Base-by-base conservation (phyloP, 2,329 filamentous ascomycete species). In the Eurotiales sp. region DNA sequence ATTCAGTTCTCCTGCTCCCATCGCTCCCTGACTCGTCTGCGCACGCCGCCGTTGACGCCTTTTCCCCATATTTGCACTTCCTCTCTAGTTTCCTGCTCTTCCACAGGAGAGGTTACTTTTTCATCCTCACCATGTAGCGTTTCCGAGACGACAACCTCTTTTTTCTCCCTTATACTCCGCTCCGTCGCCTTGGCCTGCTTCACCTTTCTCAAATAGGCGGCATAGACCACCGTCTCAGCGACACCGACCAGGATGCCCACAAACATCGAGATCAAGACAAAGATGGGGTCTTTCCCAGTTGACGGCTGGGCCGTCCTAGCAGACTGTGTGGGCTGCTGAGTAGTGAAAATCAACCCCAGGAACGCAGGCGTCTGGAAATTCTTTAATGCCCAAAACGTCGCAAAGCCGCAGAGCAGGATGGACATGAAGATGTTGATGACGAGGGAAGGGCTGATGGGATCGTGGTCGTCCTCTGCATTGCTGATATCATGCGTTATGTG, bases 381-480 rank as follows among this genome's bases (percentile, higher is more conserved):
- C 3, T 62, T 65, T 27, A 73, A 56, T 10, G 70, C 67, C 66
- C 71, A 73, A 56, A 73, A 77, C 3, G 73, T 70, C 23, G 72
- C 71, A 49, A 72, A 72, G 21, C 73, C 74, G n/a, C 74, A 76
- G 40, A 91, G 88, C 2, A 92, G 74, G 48, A 96, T 87, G 46
- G 89, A 95, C 48, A 96, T 77, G 34, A 96, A 73, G 46, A 97
- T 90, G 67, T 97, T 99, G 61, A 95, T 78, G 46, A 97, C 90
- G 7, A 97, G 76, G 37, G 70, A 72, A 0, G 73, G 71, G 2
- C 68, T 71, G 37, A 76, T 62, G 11, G 66, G 62, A 49, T 73
- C 71, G 50, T 61, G 52, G 11, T 58, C 56, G 12, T 44, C 34
- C 10, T 6, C n/a, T n/a, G n/a, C 29, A 23, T 34, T 22, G 10